Conservation (phyloP, 441 rosid genomes). For the Geranium incanum region DNA sequence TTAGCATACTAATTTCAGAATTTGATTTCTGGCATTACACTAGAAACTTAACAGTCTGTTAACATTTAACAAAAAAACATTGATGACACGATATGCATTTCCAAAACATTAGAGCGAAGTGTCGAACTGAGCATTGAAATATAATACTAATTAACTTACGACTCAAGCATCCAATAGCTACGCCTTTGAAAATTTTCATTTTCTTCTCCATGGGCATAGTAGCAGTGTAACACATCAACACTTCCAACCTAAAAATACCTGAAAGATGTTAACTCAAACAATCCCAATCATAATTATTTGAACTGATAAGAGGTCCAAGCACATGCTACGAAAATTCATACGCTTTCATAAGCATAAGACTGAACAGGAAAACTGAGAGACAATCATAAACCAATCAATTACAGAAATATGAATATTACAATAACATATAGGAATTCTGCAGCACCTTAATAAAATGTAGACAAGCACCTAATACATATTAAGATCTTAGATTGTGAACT, state of each 20-base stretch:
- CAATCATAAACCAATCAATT: neutral
- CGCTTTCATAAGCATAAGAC: neutral
- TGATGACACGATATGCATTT: neutral
- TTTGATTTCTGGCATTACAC: neutral
- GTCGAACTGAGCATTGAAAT: neutral
- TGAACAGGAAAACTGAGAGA: neutral
- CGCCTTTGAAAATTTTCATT: constrained; percentile 21
- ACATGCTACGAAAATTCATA: neutral
- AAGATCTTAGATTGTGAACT: neutral
- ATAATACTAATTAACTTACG: neutral
- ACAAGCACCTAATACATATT: neutral
- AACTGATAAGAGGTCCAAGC: neutral
- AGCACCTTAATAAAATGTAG: neutral
- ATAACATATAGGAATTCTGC: neutral
- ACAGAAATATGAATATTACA: neutral
- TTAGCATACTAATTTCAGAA: neutral
- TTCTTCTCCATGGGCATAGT: constrained; percentile 26
- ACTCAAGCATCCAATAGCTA: constrained; percentile 30
- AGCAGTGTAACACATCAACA: constrained; percentile 27
- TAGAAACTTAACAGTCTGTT: neutral
- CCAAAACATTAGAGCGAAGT: neutral
- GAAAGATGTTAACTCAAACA: constrained; percentile 21
- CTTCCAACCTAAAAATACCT: constrained; percentile 26
- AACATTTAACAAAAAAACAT: neutral
- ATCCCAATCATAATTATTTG: constrained; percentile 16